A percentile compares a stretch with the other conserved stretches of the same genome.
These are phyloP conservation scores for Claviceps purpurea DNA, from an alignment of 2,329 filamentous ascomycete genomes.

Conservation along the genomic window DNA sequence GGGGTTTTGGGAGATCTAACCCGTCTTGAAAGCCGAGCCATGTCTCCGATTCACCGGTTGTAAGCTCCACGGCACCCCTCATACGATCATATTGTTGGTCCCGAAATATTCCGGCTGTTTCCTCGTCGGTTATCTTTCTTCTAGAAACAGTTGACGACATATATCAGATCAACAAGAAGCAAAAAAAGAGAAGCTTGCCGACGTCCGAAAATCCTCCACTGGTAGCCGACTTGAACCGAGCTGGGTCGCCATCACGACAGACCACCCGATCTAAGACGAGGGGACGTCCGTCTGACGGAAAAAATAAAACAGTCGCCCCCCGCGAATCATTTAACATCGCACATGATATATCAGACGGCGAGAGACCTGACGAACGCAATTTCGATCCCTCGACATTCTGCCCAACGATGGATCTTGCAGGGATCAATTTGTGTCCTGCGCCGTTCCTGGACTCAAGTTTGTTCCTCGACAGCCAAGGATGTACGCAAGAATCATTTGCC, in stretches of 20 bases:
- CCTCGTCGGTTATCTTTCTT: background rate
- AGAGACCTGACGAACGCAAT: background rate
- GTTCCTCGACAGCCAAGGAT: slow-evolving; percentile 50
- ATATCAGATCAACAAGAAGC: background rate
- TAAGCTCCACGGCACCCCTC: background rate
- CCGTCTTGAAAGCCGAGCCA: background rate
- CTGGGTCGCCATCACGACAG: background rate
- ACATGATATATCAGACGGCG: background rate
- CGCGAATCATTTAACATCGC: background rate
- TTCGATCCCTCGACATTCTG: background rate
- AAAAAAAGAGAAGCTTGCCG: background rate
- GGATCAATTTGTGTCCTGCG: slow-evolving; percentile 41
- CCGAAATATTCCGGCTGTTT: background rate
- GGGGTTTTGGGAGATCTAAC: background rate
- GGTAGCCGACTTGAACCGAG: background rate
- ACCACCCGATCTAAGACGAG: background rate
- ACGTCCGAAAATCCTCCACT: background rate
- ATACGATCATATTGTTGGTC: background rate
- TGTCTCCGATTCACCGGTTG: slow-evolving; percentile 1
- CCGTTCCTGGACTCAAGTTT: slow-evolving; percentile 55
- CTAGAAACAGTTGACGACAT: background rate
- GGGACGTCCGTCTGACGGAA: background rate
- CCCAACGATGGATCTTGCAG: slow-evolving; percentile 22
- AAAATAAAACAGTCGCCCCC: background rate
- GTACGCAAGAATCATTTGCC: slow-evolving; percentile 27